Conservation (phyloP, 441 rosid genomes). For the Oxalis stricta region DNA sequence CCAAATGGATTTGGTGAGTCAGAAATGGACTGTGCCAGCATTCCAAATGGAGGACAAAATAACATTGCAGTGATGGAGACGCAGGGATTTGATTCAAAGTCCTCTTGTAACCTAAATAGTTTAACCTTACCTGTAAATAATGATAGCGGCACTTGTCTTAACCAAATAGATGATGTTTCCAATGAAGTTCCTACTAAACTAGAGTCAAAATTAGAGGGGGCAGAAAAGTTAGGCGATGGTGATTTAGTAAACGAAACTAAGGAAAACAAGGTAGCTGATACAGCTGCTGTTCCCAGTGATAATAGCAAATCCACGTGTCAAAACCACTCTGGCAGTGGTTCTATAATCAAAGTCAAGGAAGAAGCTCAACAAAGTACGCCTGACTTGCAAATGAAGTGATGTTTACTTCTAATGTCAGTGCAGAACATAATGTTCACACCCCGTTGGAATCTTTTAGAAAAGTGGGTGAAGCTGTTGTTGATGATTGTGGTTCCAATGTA, state of each 20-base stretch:
- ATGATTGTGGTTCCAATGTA: slow-evolving; percentile 17
- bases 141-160: slow-evolving; percentile 27
- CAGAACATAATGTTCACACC: slow-evolving; percentile 26
- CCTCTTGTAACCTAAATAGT: slow-evolving; percentile 52
- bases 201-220: slow-evolving; percentile 31
- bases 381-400: slow-evolving; percentile 33
- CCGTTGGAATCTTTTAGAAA: slow-evolving; percentile 24
- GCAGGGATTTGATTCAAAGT: slow-evolving; percentile 51
- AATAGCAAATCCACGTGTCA: slow-evolving; percentile 15
- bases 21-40: slow-evolving; percentile 23
- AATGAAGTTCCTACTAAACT: slow-evolving; percentile 24
- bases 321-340: slow-evolving; percentile 23
- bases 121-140: slow-evolving; percentile 42
- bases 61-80: slow-evolving; percentile 22
- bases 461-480: slow-evolving; percentile 14
- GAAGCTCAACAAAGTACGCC: slow-evolving; percentile 19
- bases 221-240: slow-evolving; percentile 22
- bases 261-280: slow-evolving; percentile 23
- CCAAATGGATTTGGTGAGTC: slow-evolving; percentile 32
- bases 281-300: slow-evolving; percentile 14
- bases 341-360: slow-evolving; percentile 32
- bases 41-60: slow-evolving; percentile 27
- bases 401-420: slow-evolving; percentile 22
- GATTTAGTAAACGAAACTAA: slow-evolving; percentile 30
- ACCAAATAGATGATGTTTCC: slow-evolving; percentile 26